Evolutionary conservation across 169 alveolate genomes (phyloP).

Genomic region (Plasmodium inui): DNA sequence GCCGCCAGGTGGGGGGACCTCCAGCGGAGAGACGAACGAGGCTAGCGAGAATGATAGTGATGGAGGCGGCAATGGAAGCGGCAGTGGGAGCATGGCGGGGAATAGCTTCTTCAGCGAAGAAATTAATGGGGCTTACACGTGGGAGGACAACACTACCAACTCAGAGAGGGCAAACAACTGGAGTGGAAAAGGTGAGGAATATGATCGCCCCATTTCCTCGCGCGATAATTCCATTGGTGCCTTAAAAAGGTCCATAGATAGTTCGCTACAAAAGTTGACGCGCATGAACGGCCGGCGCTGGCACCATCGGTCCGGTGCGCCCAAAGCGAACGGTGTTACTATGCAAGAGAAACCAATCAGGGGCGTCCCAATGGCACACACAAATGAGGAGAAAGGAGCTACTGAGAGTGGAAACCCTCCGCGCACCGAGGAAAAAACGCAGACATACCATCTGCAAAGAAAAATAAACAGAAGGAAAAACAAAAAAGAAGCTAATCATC

Average conservation of each 20-base stretch:
- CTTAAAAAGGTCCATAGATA: not conserved
- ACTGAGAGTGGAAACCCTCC: not conserved
- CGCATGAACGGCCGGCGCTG: not conserved
- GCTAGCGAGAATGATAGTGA: not conserved
- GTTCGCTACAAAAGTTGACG: not conserved
- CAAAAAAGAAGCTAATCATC: not conserved
- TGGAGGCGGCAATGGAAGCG: not conserved
- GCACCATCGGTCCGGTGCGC: not conserved
- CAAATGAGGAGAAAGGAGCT: not conserved
- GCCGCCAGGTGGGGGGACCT: not conserved
- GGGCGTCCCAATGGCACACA: not conserved
- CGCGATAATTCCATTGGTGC: not conserved
- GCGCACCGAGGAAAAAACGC: not conserved
- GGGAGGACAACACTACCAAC: not conserved
- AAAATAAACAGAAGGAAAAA: not conserved
- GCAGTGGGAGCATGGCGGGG: not conserved
- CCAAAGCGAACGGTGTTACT: not conserved
- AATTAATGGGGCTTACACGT: not conserved
- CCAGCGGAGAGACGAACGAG: not conserved
- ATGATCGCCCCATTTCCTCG: not conserved
- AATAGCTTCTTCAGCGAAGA: not conserved
- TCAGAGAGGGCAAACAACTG: not conserved
- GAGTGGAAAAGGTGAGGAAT: not conserved
- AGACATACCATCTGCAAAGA: not conserved
- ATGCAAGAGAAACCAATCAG: not conserved